Evolutionary conservation across 2,329 filamentous ascomycete species (phyloP), one percentile per base, ranked within the genome.

Genomic region (Anisogramma anomala): DNA sequence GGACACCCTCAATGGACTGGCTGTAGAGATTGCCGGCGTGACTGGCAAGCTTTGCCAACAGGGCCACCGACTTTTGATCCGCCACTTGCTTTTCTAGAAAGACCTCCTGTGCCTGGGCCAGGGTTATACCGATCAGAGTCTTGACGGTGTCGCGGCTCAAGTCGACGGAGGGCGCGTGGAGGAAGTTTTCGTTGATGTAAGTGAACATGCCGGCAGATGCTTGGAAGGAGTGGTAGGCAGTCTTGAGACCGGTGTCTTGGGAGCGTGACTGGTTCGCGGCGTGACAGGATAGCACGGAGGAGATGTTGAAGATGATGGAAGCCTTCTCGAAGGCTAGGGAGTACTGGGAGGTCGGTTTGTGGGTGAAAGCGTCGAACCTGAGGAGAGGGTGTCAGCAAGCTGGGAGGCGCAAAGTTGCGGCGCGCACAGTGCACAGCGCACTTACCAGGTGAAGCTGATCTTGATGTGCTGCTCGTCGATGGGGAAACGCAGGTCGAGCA

Each of bases 381-480:
- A 3, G 14, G n/a, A 14, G 14, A n/a, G 11, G n/a, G 26, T 18
- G 31, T 47, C 33, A 47, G 45, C 37, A 34, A 27, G 22, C 13
- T 19, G 22, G n/a, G n/a, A 7, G 17, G 17, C 15, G 3, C 7
- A 10, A 13, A n/a, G 8, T 3, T 1, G 10, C 9, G 4, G 15
- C 14, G 3, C 4, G 15, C 19, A 20, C 10, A 10, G 11, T 5
- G 19, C 20, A 9, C 33, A 7, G 41, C 66, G 48, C 74, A 94
- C 91, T 91, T 74, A 94, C 91, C 91, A 98, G 50, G 89, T 96
- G 59, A 98, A 98, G 6, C 84, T 85, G 55, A 98, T 94, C 67
- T 96, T 96, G 67, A 98, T 96, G 58, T 98, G 89, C 57, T 94
- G 91, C 67, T 98, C 91, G 54, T 98, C 91, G 33, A 98, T 87